phyloP scores from a whole-genome alignment of 2,329 filamentous ascomycete genomes.

The Diplodia corticola region DNA sequence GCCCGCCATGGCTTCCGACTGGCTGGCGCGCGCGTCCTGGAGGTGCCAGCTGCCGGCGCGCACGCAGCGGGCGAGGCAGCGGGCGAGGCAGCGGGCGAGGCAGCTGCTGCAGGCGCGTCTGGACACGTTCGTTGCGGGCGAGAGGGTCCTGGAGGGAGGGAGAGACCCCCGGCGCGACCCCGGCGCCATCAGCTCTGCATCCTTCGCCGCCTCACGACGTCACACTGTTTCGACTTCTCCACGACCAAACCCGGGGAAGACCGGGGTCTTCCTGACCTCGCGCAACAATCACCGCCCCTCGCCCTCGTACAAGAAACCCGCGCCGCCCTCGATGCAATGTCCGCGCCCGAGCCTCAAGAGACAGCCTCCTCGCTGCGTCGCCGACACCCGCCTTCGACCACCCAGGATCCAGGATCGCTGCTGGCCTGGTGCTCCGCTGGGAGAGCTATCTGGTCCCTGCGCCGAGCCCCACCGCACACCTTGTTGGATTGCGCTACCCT shows the following conservation, averaged over 20 bases:
- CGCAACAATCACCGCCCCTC: not conserved
- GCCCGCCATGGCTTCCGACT: not conserved
- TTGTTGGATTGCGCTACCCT: not conserved
- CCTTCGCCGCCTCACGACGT: not conserved
- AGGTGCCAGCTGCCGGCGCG: too few species aligned
- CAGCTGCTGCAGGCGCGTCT: not conserved
- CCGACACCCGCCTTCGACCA: too few species aligned
- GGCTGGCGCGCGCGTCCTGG: not conserved
- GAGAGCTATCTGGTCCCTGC: not conserved
- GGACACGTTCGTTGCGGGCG: too few species aligned
- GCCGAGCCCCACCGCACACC: not conserved
- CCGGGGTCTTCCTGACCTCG: not conserved
- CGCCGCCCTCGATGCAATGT: not conserved
- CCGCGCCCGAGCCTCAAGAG: not conserved
- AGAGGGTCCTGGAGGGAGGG: too few species aligned
- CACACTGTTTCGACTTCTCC: conserved; percentile 3
- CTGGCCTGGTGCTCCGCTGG: not conserved
- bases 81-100: too few species aligned
- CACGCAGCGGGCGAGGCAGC: too few species aligned
- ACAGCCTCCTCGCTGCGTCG: not conserved
- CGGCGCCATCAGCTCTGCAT: not conserved
- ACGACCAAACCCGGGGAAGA: conserved; percentile 4
- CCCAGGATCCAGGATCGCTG: not conserved
- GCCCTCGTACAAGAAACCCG: not conserved
- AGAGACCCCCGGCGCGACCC: not conserved